Percentiles rank a stretch among this genome's conserved stretches.
Evolutionary conservation across 2,329 filamentous ascomycete genomes (phyloP).

Genomic region (Apiospora rasikravindrae): DNA sequence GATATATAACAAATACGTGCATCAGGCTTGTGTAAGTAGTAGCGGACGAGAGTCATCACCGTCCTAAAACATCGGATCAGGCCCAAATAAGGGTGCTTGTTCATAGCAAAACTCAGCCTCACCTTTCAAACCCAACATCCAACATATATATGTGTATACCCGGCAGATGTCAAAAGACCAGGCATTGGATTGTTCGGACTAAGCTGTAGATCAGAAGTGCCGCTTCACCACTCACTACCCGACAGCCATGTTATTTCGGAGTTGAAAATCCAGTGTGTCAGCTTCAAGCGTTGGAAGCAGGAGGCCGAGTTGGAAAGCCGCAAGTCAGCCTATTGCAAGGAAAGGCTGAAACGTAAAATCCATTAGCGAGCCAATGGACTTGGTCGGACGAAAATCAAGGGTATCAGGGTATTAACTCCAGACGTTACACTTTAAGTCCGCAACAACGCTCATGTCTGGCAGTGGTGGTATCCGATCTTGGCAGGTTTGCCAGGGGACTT

Average conservation of each 20-base stretch:
- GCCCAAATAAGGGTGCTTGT: background rate
- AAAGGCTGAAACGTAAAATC: slow-evolving; percentile 12
- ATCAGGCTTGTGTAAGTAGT: background rate
- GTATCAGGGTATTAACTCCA: background rate
- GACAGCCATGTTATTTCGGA: background rate
- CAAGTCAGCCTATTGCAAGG: background rate
- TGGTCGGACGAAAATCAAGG: background rate
- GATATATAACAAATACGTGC: background rate
- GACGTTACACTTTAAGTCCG: slow-evolving; percentile 12
- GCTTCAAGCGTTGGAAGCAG: slow-evolving; percentile 5
- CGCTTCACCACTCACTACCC: background rate
- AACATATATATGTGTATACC: background rate
- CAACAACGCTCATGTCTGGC: slow-evolving; percentile 2
- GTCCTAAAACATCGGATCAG: background rate
- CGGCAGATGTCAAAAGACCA: background rate
- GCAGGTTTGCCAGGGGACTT: background rate
- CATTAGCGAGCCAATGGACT: slow-evolving; percentile 13
- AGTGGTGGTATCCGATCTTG: background rate
- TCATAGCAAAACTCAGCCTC: background rate
- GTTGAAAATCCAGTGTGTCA: background rate
- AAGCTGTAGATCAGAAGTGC: background rate
- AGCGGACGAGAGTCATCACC: background rate
- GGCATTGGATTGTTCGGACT: background rate
- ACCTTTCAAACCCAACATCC: background rate
- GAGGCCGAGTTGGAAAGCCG: background rate